These are phyloP conservation scores for Globisporangium recalcitrans DNA, from an alignment of 352 stramenopile species.

Conservation along the genomic window DNA sequence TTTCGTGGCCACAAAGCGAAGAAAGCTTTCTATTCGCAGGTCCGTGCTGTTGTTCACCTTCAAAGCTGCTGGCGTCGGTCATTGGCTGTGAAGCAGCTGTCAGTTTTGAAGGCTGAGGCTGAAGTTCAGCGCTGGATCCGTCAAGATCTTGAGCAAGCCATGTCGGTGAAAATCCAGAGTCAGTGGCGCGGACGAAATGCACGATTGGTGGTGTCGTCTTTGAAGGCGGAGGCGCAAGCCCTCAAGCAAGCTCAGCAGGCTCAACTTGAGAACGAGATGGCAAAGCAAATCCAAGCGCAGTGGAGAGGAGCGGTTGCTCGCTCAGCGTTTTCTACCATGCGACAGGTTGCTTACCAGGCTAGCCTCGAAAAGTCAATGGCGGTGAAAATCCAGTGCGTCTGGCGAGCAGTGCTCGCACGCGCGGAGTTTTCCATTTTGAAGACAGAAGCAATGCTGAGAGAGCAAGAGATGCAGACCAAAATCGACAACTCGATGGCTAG, in stretches of 20 bases:
- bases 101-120: conserved; percentile 14
- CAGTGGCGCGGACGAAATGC: conserved; percentile 26
- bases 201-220: conserved; percentile 9
- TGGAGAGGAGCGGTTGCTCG: conserved; percentile 21
- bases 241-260: conserved; percentile 4
- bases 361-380: background rate
- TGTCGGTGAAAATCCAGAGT: conserved; percentile 31
- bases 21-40: conserved; percentile 14
- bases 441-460: conserved; percentile 15
- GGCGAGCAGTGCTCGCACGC: conserved; percentile 15
- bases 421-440: background rate
- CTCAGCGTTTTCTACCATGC: conserved; percentile 8
- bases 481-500: conserved; percentile 21
- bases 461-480: conserved; percentile 13
- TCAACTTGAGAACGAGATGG: conserved; percentile 9
- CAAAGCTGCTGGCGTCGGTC: conserved; percentile 31
- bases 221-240: conserved; percentile 9
- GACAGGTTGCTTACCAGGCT: background rate
- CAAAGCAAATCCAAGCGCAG: conserved; percentile 26
- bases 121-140: conserved; percentile 15
- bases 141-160: conserved; percentile 18
- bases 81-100: conserved; percentile 14
- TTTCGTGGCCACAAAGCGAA: conserved; percentile 17
- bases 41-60: conserved; percentile 21
- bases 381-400: conserved; percentile 13